Evolutionary conservation across 768 basidiomycete genomes (phyloP).

Genomic region (Leucocoprinus leucothites): DNA sequence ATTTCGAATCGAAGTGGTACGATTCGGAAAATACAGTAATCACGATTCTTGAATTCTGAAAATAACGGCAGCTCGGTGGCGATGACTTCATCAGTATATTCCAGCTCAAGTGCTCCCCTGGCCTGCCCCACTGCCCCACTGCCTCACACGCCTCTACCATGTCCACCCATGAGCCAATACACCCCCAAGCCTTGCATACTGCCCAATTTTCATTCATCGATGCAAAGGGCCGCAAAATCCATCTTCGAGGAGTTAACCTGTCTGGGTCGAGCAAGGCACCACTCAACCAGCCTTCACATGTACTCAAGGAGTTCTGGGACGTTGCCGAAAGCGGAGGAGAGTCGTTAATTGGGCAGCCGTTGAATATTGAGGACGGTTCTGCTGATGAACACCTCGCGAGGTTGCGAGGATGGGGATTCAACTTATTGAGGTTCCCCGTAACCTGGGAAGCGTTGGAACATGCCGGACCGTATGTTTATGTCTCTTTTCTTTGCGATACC

Average conservation of each 20-base stretch:
- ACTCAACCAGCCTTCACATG: slow-evolving; percentile 59
- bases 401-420: slow-evolving; percentile 94
- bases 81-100: slow-evolving; percentile 1
- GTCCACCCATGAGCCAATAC: slow-evolving; percentile 24
- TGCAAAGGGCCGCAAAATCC: slow-evolving; percentile 65
- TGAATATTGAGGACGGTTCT: slow-evolving; percentile 81
- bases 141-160: not conserved
- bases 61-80: not conserved
- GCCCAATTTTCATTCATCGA: slow-evolving; percentile 70
- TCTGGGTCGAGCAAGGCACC: slow-evolving; percentile 89
- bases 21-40: slow-evolving; percentile 1
- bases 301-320: slow-evolving; percentile 80
- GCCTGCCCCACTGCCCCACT: not conserved
- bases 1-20: slow-evolving; percentile 2
- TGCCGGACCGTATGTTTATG: slow-evolving; percentile 88
- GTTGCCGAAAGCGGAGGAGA: slow-evolving; percentile 64
- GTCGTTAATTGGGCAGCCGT: slow-evolving; percentile 72
- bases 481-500: not conserved
- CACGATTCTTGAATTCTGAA: not conserved
- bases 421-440: slow-evolving; percentile 78
- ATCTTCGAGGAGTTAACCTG: slow-evolving; percentile 94
- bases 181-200: slow-evolving; percentile 61
- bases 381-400: slow-evolving; percentile 84
- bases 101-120: not conserved
- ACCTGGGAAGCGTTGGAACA: slow-evolving; percentile 96